phyloP scores from a whole-genome alignment of 148 eudicot species.

The Chenopodium suecicum region DNA sequence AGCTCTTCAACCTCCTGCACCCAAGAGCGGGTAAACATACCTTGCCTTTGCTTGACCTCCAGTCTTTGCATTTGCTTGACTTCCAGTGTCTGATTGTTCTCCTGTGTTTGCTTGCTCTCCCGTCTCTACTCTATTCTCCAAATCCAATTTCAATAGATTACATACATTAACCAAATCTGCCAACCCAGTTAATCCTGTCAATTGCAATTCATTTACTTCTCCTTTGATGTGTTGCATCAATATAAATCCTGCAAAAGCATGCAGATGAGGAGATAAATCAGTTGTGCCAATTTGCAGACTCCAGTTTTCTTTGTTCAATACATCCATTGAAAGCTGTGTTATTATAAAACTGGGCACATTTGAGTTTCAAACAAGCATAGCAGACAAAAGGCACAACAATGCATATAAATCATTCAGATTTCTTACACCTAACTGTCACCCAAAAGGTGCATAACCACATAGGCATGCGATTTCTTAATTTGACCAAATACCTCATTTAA shows the following conservation, averaged over 20 bases:
- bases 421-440: background rate
- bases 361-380: background rate
- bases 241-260: conserved; percentile 37
- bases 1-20: no score
- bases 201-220: conserved; percentile 32
- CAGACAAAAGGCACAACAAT: background rate
- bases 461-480: background rate
- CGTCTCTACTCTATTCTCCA: conserved; percentile 17
- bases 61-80: conserved; percentile 15
- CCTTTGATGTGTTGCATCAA: conserved; percentile 48
- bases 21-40: conserved; percentile 10
- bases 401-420: background rate
- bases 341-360: background rate
- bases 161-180: conserved; percentile 33
- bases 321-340: background rate
- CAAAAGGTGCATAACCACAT: background rate
- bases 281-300: background rate
- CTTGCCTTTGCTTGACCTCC: conserved; percentile 19
- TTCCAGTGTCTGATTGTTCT: conserved; percentile 13
- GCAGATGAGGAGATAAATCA: background rate
- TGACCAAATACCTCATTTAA: background rate
- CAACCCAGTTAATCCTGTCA: conserved; percentile 34
- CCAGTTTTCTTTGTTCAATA: background rate
- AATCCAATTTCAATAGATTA: conserved; percentile 37
- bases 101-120: conserved; percentile 4